Evolutionary conservation across 2,329 filamentous ascomycete species (phyloP).

Genomic region (Verticillium longisporum): DNA sequence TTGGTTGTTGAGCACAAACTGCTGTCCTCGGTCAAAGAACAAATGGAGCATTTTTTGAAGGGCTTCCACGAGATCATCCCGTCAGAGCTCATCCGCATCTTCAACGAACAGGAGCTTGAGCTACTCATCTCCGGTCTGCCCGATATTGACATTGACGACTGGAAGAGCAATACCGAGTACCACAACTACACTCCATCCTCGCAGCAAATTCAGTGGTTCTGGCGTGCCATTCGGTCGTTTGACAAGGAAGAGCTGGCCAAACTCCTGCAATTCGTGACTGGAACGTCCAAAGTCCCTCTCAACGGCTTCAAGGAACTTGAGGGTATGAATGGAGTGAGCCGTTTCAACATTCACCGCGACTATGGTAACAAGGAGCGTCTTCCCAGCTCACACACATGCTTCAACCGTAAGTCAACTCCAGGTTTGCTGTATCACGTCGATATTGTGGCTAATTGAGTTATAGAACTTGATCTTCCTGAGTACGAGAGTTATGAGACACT

Average conservation of each 20-base stretch:
- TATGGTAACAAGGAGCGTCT: conserved; percentile 94
- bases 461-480: conserved; percentile 95
- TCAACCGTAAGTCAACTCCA: conserved; percentile 74
- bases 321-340: conserved; percentile 96
- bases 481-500: conserved; percentile 94
- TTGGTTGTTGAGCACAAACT: conserved; percentile 91
- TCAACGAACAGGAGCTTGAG: conserved; percentile 97
- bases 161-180: conserved; percentile 98
- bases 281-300: conserved; percentile 94
- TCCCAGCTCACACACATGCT: conserved; percentile 96
- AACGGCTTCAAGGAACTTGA: conserved; percentile 99
- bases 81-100: conserved; percentile 88
- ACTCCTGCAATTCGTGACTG: conserved; percentile 94
- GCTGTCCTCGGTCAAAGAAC: conserved; percentile 84
- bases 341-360: conserved; percentile 98
- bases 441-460: neutral
- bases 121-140: conserved; percentile 93
- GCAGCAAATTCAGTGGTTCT: conserved; percentile 99
- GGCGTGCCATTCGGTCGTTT: conserved; percentile 92
- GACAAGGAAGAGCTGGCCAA: conserved; percentile 99
- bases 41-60: conserved; percentile 87
- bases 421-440: neutral
- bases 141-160: conserved; percentile 96
- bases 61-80: conserved; percentile 99
- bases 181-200: conserved; percentile 95